Evolutionary conservation across 192 early-diverging fungal species (phyloP).

Genomic region (Linnemannia hyalina): DNA sequence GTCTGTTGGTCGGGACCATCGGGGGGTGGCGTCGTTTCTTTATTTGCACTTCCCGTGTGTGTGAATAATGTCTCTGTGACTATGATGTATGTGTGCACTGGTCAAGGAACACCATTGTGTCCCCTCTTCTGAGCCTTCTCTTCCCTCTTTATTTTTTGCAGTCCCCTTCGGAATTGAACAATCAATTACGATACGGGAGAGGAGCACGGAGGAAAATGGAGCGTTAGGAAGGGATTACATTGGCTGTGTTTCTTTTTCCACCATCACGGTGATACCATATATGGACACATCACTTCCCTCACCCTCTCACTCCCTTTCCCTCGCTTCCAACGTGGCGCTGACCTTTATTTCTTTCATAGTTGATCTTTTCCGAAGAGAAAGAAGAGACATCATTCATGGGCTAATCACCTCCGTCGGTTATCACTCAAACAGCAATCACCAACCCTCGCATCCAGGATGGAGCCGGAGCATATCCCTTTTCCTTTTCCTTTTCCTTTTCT

Average conservation of each 20-base stretch:
- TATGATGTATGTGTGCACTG: no score
- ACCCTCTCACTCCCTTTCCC: neutral
- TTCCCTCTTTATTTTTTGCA: no score
- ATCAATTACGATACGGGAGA: neutral
- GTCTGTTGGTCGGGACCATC: neutral
- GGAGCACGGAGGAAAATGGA: conserved; percentile 3
- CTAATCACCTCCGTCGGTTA: neutral
- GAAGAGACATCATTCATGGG: neutral
- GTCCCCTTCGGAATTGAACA: neutral
- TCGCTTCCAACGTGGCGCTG: neutral
- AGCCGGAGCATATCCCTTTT: neutral
- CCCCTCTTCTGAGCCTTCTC: no score
- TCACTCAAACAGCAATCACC: neutral
- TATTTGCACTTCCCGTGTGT: conserved; percentile 33
- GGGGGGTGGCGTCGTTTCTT: conserved; percentile 10
- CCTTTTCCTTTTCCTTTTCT: neutral
- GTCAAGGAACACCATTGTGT: no score
- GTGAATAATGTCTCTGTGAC: no score
- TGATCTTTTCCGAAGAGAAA: neutral
- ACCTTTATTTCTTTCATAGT: neutral
- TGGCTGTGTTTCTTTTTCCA: conserved; percentile 1
- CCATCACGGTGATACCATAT: neutral
- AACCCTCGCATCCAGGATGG: neutral
- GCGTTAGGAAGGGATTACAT: neutral
- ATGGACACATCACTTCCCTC: neutral